A percentile compares a stretch with the other conserved stretches of the same genome.
Conservation (phyloP, 768 basidiomycete species). For the Lepiota brunneoincarnata region DNA sequence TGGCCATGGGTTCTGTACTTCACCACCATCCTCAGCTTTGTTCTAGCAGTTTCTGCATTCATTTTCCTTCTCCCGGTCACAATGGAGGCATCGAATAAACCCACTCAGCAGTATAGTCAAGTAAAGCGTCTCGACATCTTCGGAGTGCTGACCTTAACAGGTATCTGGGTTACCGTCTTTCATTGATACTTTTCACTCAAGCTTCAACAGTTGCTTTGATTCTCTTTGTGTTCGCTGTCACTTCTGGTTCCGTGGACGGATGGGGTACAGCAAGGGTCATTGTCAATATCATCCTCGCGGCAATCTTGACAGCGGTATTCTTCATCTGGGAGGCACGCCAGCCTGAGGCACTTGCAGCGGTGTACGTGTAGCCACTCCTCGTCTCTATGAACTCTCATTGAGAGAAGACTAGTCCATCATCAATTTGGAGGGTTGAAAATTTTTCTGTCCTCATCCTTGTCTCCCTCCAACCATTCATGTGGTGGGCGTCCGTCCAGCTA, state of each 20-base stretch:
- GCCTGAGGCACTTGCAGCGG: conserved; percentile 36
- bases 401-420: conserved; percentile 32
- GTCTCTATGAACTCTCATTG: not conserved
- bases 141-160: conserved; percentile 36
- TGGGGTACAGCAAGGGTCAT: conserved; percentile 47
- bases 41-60: conserved; percentile 25
- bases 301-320: conserved; percentile 38
- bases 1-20: conserved; percentile 55
- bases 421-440: conserved; percentile 39
- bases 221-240: conserved; percentile 41
- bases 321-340: conserved; percentile 48
- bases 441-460: conserved; percentile 35
- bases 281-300: conserved; percentile 42
- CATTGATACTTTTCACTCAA: not conserved
- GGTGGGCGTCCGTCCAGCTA: conserved; percentile 32
- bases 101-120: not conserved
- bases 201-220: conserved; percentile 28
- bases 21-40: conserved; percentile 34
- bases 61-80: conserved; percentile 31
- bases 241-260: conserved; percentile 44
- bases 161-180: conserved; percentile 17
- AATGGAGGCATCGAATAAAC: not conserved
- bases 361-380: conserved; percentile 26
- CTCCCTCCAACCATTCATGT: conserved; percentile 35
- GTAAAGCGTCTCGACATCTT: conserved; percentile 33